Evolutionary conservation across 345 rosid genomes (phyloP).

Genomic region (Eucalyptus camaldulensis): DNA sequence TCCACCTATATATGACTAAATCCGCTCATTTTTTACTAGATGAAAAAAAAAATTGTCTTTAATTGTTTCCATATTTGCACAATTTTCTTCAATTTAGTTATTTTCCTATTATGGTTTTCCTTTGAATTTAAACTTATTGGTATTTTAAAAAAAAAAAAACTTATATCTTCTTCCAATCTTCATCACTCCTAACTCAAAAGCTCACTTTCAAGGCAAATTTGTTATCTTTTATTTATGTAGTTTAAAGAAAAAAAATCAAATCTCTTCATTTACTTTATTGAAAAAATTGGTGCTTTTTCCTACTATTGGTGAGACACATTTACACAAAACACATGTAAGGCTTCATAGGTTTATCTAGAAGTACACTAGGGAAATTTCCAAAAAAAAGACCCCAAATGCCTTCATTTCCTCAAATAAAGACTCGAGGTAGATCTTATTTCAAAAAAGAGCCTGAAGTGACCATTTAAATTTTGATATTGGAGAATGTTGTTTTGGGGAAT

Average conservation of each 20-base stretch:
- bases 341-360: constrained; percentile 22
- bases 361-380: neutral
- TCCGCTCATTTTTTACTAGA: neutral
- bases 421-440: too few species aligned
- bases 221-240: neutral
- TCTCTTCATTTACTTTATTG: neutral
- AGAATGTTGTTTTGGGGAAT: neutral
- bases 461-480: neutral
- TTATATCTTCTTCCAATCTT: neutral
- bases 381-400: too few species aligned
- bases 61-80: neutral
- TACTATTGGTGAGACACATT: neutral
- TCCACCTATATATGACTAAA: neutral
- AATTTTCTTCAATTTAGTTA: neutral
- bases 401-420: too few species aligned
- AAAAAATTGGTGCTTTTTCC: neutral
- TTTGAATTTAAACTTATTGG: neutral
- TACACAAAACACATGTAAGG: neutral
- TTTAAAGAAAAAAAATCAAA: neutral
- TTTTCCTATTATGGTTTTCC: neutral
- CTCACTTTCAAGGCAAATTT: neutral
- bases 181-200: neutral
- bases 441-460: too few species aligned
- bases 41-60: too few species aligned
- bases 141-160: too few species aligned